These are phyloP conservation scores for Ananas comosus DNA, from an alignment of 176 grass and related monocot species.

Conservation along the genomic window DNA sequence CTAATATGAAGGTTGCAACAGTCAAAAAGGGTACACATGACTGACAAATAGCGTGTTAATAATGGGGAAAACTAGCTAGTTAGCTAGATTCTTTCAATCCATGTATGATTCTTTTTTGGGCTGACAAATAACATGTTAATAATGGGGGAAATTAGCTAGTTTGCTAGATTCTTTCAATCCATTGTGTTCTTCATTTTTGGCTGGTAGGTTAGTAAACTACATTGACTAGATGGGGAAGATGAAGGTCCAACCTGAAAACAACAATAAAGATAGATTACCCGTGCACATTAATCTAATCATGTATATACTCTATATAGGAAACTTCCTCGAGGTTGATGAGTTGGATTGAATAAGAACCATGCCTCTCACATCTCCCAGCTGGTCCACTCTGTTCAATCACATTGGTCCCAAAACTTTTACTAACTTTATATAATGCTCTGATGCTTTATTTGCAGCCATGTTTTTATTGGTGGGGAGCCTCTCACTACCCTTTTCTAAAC, in stretches of 20 bases:
- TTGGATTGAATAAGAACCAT: background rate
- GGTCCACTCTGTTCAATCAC: background rate
- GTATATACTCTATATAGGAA: background rate
- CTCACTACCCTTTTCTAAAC: too few species aligned
- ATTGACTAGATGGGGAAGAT: background rate
- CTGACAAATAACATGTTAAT: too few species aligned
- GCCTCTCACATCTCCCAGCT: background rate
- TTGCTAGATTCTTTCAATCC: too few species aligned
- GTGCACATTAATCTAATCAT: too few species aligned
- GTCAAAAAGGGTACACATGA: too few species aligned
- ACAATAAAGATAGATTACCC: too few species aligned
- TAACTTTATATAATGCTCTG: background rate
- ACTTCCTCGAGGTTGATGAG: background rate
- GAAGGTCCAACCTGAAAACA: background rate
- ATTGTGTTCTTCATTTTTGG: background rate
- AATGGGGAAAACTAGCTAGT: too few species aligned
- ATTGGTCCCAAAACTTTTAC: background rate
- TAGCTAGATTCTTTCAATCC: too few species aligned
- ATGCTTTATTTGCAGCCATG: background rate
- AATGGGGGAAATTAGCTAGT: too few species aligned
- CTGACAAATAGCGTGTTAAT: too few species aligned
- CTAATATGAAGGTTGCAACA: too few species aligned
- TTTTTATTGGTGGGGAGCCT: background rate
- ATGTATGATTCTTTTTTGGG: too few species aligned
- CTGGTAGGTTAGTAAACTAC: background rate